Conservation (phyloP, 257 asterid species). For the Solanum chaucha region DNA sequence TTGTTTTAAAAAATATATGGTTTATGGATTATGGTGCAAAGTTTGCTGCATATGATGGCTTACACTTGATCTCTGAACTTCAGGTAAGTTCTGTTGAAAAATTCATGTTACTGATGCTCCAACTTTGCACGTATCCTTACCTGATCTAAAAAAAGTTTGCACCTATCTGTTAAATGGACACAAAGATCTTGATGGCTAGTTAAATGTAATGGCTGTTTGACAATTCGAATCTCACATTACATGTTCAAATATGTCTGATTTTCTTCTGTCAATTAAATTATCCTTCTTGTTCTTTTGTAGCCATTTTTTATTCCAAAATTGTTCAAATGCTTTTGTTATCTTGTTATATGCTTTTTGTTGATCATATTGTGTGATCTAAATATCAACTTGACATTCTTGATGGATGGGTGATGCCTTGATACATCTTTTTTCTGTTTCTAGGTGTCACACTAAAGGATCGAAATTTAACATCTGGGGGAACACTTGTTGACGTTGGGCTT, state of each 20-base stretch:
- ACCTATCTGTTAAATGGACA: conserved; percentile 6
- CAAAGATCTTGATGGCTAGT: neutral
- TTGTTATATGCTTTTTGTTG: neutral
- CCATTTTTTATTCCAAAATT: neutral
- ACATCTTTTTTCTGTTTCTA: conserved; percentile 15
- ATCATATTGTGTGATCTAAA: neutral
- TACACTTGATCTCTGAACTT: conserved; percentile 96
- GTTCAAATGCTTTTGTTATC: neutral
- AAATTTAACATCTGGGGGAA: conserved; percentile 32
- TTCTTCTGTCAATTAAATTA: neutral
- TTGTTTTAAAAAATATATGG: neutral
- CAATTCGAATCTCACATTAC: neutral
- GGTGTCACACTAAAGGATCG: conserved; percentile 59
- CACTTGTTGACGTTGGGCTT: conserved; percentile 90
- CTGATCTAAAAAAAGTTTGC: conserved; percentile 2
- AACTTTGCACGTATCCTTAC: conserved; percentile 2
- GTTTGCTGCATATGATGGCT: conserved; percentile 69
- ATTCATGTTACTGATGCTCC: conserved; percentile 54
- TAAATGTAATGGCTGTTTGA: neutral
- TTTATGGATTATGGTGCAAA: conserved; percentile 22
- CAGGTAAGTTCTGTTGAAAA: conserved; percentile 80
- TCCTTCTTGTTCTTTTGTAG: neutral
- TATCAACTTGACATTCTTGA: neutral
- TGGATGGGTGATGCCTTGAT: neutral
- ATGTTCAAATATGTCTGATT: neutral